A percentile compares a stretch with the other conserved stretches of the same genome.
Conservation (phyloP, 2,329 filamentous ascomycete species). For the Claviceps sp. region DNA sequence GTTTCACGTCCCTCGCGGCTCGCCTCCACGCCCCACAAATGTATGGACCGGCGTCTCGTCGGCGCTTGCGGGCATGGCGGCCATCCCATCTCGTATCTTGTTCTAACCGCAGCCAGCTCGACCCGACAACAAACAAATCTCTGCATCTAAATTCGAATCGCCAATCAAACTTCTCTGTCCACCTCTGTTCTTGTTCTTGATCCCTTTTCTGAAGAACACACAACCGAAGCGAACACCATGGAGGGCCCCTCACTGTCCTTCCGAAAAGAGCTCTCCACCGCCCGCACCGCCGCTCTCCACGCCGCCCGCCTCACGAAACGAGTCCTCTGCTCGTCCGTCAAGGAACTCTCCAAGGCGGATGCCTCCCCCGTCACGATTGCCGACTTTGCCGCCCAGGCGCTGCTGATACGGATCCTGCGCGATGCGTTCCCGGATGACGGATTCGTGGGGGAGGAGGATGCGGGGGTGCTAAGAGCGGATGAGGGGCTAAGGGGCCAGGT, state of each 20-base stretch:
- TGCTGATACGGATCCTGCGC: constrained; percentile 44
- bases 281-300: constrained; percentile 35
- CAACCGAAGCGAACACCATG: not conserved
- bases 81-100: too few relatives aligned
- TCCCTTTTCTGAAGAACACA: too few relatives aligned
- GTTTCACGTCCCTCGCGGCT: too few relatives aligned
- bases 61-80: too few relatives aligned
- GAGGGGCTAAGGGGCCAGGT: constrained; percentile 35
- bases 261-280: constrained; percentile 18
- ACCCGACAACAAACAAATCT: too few relatives aligned
- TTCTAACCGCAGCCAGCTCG: too few relatives aligned
- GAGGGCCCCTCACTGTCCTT: not conserved
- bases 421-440: constrained; percentile 37
- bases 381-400: constrained; percentile 49
- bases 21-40: not conserved
- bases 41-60: not conserved
- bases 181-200: not conserved
- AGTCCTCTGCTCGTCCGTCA: constrained; percentile 28
- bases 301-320: constrained; percentile 44
- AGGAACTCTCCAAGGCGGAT: constrained; percentile 42
- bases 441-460: constrained; percentile 50
- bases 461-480: constrained; percentile 36
- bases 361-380: constrained; percentile 48
- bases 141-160: too few relatives aligned
- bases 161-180: too few relatives aligned